phyloP scores from a whole-genome alignment of 192 early-diverging fungal species.

The Coemansia javaensis region DNA sequence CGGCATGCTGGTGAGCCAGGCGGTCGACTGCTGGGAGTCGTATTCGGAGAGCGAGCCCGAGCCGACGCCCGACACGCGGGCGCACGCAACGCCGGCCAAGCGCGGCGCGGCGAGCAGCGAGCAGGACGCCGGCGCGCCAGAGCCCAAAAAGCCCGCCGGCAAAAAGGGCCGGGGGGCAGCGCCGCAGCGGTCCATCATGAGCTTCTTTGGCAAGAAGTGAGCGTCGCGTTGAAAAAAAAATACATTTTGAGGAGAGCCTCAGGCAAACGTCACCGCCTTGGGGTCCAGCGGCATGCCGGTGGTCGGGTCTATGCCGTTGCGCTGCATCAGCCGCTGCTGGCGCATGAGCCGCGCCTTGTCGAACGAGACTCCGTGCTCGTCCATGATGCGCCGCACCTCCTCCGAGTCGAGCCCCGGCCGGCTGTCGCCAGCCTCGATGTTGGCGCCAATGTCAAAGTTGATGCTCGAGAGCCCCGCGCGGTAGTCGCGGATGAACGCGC shows the following conservation, averaged over 20 bases:
- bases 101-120: neutral
- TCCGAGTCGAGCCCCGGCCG: conserved; percentile 45
- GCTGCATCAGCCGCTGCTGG: conserved; percentile 39
- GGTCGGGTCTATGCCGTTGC: conserved; percentile 39
- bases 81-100: conserved; percentile 1
- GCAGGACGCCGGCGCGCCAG: neutral
- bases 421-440: conserved; percentile 35
- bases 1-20: conserved; percentile 46
- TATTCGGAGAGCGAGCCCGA: conserved; percentile 45
- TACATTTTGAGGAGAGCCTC: conserved; percentile 1
- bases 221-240: neutral
- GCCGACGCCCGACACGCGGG: neutral
- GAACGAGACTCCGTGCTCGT: conserved; percentile 35
- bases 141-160: neutral
- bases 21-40: conserved; percentile 48
- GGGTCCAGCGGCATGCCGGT: conserved; percentile 48
- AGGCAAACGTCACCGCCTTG: conserved; percentile 42
- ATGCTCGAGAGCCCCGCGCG: conserved; percentile 35
- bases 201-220: conserved; percentile 45
- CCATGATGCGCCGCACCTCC: conserved; percentile 45
- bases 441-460: conserved; percentile 46
- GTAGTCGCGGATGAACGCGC: conserved; percentile 37
- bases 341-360: conserved; percentile 49
- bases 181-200: conserved; percentile 37
- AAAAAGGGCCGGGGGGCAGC: conserved; percentile 12